A percentile compares a stretch with the other conserved stretches of the same genome.
These are phyloP conservation scores for Xylariaceae sp. DNA, from an alignment of 2,329 filamentous ascomycete species.

Conservation along the genomic window DNA sequence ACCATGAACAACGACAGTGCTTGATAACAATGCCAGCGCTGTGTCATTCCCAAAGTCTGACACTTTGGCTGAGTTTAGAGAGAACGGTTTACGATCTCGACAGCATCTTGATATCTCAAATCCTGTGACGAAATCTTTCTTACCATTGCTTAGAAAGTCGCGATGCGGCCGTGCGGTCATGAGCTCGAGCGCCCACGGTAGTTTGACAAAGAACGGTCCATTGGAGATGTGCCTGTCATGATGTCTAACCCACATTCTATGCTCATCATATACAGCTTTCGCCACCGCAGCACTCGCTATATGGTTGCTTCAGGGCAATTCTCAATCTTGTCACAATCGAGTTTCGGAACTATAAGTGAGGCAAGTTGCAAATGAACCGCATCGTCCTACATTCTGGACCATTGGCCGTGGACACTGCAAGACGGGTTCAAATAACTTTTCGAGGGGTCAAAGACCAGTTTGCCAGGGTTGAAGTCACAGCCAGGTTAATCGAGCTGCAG, in stretches of 20 bases:
- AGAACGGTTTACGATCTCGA: constrained; percentile 10
- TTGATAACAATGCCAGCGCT: constrained; percentile 8
- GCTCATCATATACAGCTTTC: constrained; percentile 4
- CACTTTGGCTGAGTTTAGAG: constrained; percentile 9
- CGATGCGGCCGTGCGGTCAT: constrained; percentile 12
- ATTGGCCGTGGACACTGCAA: constrained; percentile 9
- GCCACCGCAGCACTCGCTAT: constrained; percentile 12
- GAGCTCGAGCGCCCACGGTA: constrained; percentile 7
- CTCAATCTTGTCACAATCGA: constrained; percentile 13
- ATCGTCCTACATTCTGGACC: constrained; percentile 13
- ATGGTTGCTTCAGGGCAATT: constrained; percentile 10
- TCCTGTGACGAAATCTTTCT: constrained; percentile 12
- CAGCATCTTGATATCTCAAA: constrained; percentile 10
- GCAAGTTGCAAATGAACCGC: constrained; percentile 7
- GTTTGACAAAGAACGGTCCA: constrained; percentile 6
- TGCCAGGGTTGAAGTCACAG: constrained; percentile 13
- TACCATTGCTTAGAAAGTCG: constrained; percentile 11
- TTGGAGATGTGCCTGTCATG: constrained; percentile 1
- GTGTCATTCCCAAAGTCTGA: constrained; percentile 10
- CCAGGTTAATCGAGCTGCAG: constrained; percentile 14
- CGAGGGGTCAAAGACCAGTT: constrained; percentile 14
- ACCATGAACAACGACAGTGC: neutral
- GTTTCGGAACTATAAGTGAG: constrained; percentile 11
- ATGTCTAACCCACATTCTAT: neutral
- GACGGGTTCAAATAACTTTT: constrained; percentile 14